Conservation (phyloP, 1,284 basidiomycete species). For the Mycena sp. region DNA sequence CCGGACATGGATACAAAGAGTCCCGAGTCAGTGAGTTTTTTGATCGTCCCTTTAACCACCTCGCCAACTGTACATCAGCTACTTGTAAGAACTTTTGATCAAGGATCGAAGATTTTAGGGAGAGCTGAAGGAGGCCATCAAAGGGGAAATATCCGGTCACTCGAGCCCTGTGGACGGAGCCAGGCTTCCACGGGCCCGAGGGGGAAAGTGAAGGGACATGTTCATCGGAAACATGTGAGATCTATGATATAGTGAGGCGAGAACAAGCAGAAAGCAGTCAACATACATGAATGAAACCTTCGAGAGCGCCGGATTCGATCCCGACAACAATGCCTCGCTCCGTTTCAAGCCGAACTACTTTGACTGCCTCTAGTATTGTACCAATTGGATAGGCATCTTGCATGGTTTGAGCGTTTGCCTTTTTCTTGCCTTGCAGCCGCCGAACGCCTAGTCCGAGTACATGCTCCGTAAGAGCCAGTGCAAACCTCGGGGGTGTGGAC, state of each 20-base stretch:
- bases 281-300: constrained; percentile 90
- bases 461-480: constrained; percentile 82
- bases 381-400: constrained; percentile 79
- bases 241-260: constrained; percentile 56
- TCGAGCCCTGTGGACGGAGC: constrained; percentile 86
- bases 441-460: constrained; percentile 65
- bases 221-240: constrained; percentile 94
- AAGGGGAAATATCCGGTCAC: constrained; percentile 90
- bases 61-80: constrained; percentile 86
- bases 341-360: constrained; percentile 77
- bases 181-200: constrained; percentile 83
- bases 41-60: constrained; percentile 86
- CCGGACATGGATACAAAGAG: constrained; percentile 89
- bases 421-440: constrained; percentile 42
- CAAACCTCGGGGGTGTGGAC: constrained; percentile 82
- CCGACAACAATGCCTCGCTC: constrained; percentile 86
- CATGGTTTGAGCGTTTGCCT: constrained; percentile 46
- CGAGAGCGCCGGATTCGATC: constrained; percentile 63
- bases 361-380: constrained; percentile 74
- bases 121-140: constrained; percentile 91
- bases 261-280: neutral
- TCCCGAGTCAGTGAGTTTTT: constrained; percentile 80
- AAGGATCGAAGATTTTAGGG: constrained; percentile 85
- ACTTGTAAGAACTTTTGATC: constrained; percentile 91
- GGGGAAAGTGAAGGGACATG: constrained; percentile 83